Conservation (phyloP, 2,329 filamentous ascomycete genomes). For the Pseudophaeomoniella oleicola region DNA sequence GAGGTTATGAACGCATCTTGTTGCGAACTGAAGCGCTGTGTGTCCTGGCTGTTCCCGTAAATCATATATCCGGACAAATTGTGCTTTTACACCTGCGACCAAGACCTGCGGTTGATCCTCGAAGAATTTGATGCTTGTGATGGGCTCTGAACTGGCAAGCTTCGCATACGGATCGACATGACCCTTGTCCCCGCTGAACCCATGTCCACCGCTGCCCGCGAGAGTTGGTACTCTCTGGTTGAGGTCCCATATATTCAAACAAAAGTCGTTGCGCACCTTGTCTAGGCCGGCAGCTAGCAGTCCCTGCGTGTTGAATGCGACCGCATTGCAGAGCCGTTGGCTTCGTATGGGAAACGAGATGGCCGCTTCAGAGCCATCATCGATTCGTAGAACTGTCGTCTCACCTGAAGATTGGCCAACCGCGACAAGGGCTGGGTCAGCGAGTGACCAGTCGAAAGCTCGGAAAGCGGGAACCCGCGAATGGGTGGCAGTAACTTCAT, state of each 20-base stretch:
- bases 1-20: slow-evolving; percentile 48
- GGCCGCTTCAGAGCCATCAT: slow-evolving; percentile 30
- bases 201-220: slow-evolving; percentile 11
- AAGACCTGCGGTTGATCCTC: slow-evolving; percentile 44
- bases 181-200: slow-evolving; percentile 9
- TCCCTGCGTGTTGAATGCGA: slow-evolving; percentile 42
- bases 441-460: slow-evolving; percentile 51
- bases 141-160: slow-evolving; percentile 45
- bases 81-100: slow-evolving; percentile 44
- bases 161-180: slow-evolving; percentile 39
- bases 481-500: slow-evolving; percentile 38
- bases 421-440: slow-evolving; percentile 41
- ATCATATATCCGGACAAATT: slow-evolving; percentile 49
- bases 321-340: slow-evolving; percentile 50
- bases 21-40: slow-evolving; percentile 34
- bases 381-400: slow-evolving; percentile 42
- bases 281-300: slow-evolving; percentile 48
- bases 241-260: slow-evolving; percentile 50
- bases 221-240: slow-evolving; percentile 28
- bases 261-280: slow-evolving; percentile 49
- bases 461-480: slow-evolving; percentile 45
- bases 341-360: slow-evolving; percentile 44
- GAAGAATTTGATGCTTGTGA: slow-evolving; percentile 52
- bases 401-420: slow-evolving; percentile 49
- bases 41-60: slow-evolving; percentile 32